Evolutionary conservation across 2,329 filamentous ascomycete genomes (phyloP).

Genomic region (Botryotinia globosa): DNA sequence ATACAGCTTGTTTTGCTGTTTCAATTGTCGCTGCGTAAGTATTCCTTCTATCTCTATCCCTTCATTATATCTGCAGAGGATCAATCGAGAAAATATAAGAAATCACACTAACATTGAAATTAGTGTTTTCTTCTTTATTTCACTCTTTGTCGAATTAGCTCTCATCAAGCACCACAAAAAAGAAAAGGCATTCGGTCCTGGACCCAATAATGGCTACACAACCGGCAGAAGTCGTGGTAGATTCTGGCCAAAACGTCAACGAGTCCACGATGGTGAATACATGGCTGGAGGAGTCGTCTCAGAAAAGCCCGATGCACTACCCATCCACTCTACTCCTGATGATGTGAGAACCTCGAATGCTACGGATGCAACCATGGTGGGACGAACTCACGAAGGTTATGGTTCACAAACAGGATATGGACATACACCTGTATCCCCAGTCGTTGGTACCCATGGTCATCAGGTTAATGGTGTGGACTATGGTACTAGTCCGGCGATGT

Average conservation of each 20-base stretch:
- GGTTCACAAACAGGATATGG: slow-evolving; percentile 1
- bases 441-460: neutral
- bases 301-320: slow-evolving; percentile 39
- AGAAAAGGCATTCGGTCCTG: slow-evolving; percentile 69
- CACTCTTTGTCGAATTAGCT: slow-evolving; percentile 64
- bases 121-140: slow-evolving; percentile 72
- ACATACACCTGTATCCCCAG: neutral
- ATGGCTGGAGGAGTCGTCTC: slow-evolving; percentile 26
- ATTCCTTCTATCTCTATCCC: neutral
- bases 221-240: slow-evolving; percentile 48
- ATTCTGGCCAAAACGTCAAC: slow-evolving; percentile 36
- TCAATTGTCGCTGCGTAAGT: slow-evolving; percentile 73
- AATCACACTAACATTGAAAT: neutral
- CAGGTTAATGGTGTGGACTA: slow-evolving; percentile 8
- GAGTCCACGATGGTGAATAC: slow-evolving; percentile 28
- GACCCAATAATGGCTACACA: slow-evolving; percentile 66
- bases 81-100: neutral
- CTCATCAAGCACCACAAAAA: slow-evolving; percentile 70
- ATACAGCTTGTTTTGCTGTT: slow-evolving; percentile 75
- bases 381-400: slow-evolving; percentile 1
- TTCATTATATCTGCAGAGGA: neutral
- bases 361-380: slow-evolving; percentile 35
- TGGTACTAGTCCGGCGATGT: neutral
- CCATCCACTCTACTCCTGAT: slow-evolving; percentile 41
- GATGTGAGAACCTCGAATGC: slow-evolving; percentile 37